Percentiles rank a stretch among this genome's conserved stretches.
Evolutionary conservation across 192 early-diverging fungal species (phyloP).

Genomic region (Spizellomyces punctatus): DNA sequence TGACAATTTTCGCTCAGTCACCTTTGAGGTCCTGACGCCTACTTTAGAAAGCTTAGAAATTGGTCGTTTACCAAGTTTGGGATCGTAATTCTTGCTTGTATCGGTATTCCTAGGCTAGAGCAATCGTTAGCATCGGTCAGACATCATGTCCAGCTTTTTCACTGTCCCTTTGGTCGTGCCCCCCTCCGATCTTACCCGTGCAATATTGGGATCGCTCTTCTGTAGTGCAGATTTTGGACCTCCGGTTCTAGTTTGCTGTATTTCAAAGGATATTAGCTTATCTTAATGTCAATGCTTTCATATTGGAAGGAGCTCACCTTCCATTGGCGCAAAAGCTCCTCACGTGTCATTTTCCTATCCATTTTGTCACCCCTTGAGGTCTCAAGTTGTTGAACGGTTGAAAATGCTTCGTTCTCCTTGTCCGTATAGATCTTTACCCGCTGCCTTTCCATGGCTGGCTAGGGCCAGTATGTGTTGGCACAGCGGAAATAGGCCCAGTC

Average conservation of each 20-base stretch:
- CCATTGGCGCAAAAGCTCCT: background rate
- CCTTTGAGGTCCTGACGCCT: no score
- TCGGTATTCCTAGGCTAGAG: no score
- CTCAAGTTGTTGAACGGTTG: background rate
- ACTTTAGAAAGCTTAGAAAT: no score
- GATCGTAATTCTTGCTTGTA: no score
- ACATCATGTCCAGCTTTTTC: no score
- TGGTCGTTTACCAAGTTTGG: no score
- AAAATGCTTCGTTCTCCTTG: constrained; percentile 3
- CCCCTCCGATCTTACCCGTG: background rate
- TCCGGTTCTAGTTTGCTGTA: background rate
- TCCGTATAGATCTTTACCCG: background rate
- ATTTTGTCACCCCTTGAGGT: background rate
- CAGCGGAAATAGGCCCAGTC: no score
- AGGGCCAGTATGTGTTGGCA: no score
- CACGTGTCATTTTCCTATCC: background rate
- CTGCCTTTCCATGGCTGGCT: background rate
- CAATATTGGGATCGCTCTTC: background rate
- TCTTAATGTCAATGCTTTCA: background rate
- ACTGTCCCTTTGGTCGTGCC: no score
- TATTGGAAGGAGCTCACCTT: background rate
- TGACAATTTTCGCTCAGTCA: no score
- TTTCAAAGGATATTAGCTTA: background rate
- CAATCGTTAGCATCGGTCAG: no score
- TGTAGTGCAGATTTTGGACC: background rate